Conservation (phyloP, 768 basidiomycete species). For the Lactifluus rugatus region DNA sequence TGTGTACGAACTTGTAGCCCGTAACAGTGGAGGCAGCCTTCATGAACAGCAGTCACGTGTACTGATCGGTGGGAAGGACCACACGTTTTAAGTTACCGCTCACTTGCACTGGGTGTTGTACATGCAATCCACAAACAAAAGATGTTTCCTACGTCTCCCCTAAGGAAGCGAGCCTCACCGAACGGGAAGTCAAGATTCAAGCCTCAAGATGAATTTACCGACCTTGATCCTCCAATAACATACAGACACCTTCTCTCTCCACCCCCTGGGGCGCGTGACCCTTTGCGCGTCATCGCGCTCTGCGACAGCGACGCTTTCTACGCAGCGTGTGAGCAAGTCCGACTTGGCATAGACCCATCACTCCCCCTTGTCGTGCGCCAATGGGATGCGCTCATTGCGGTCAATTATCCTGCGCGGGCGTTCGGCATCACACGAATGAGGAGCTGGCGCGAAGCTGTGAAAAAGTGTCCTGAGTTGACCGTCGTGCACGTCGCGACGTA, state of each 20-base stretch:
- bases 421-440: conserved; percentile 93
- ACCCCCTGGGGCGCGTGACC: conserved; percentile 61
- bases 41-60: no score
- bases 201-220: conserved; percentile 37
- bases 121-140: background rate
- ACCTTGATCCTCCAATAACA: conserved; percentile 59
- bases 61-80: no score
- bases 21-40: no score
- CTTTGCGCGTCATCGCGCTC: conserved; percentile 76
- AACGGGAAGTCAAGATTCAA: conserved; percentile 11
- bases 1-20: background rate
- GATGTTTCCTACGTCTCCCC: conserved; percentile 10
- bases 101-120: no score
- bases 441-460: conserved; percentile 70
- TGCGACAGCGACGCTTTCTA: conserved; percentile 90
- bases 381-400: conserved; percentile 85
- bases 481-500: conserved; percentile 95
- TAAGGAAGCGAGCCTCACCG: conserved; percentile 1
- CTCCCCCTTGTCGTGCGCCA: conserved; percentile 75
- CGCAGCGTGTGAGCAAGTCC: conserved; percentile 75
- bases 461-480: conserved; percentile 73
- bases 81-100: no score
- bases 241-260: conserved; percentile 69
- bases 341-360: conserved; percentile 54
- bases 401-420: conserved; percentile 90